phyloP scores from a whole-genome alignment of 768 basidiomycete genomes.

The Hydnomerulius pinastri region DNA sequence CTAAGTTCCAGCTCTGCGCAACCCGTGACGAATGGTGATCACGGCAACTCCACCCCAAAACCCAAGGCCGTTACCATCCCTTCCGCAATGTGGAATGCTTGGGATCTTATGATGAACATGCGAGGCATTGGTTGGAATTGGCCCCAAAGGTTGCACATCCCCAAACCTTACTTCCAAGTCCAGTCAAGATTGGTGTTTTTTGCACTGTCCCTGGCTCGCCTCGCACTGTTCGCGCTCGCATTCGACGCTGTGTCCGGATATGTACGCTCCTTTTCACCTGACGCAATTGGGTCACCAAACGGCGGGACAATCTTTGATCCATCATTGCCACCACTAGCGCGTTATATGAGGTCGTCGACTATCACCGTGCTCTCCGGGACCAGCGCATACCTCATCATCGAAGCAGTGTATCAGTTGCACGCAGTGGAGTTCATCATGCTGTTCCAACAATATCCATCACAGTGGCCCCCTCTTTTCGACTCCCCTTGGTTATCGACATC shows the following conservation, averaged over 20 bases:
- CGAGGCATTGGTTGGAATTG: constrained; percentile 31
- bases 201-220: constrained; percentile 15
- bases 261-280: constrained; percentile 35
- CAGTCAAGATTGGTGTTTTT: constrained; percentile 22
- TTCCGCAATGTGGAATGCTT: constrained; percentile 29
- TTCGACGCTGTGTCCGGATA: constrained; percentile 5
- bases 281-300: constrained; percentile 35
- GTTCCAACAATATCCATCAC: constrained; percentile 47
- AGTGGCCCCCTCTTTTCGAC: constrained; percentile 68
- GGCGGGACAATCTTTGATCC: constrained; percentile 42
- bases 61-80: neutral
- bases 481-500: constrained; percentile 59
- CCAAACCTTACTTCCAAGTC: constrained; percentile 12
- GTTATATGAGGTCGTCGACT: constrained; percentile 44
- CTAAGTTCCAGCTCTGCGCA: constrained; percentile 6
- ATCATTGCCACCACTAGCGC: constrained; percentile 31
- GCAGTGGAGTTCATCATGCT: constrained; percentile 47
- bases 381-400: constrained; percentile 46
- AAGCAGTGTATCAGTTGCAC: constrained; percentile 41
- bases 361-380: constrained; percentile 47
- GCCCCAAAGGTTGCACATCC: constrained; percentile 12
- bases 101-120: constrained; percentile 25
- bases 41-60: neutral
- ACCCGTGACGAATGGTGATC: neutral
- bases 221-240: neutral